Evolutionary conservation across 148 eudicot species (phyloP).

Genomic region (Spergularia bocconei): DNA sequence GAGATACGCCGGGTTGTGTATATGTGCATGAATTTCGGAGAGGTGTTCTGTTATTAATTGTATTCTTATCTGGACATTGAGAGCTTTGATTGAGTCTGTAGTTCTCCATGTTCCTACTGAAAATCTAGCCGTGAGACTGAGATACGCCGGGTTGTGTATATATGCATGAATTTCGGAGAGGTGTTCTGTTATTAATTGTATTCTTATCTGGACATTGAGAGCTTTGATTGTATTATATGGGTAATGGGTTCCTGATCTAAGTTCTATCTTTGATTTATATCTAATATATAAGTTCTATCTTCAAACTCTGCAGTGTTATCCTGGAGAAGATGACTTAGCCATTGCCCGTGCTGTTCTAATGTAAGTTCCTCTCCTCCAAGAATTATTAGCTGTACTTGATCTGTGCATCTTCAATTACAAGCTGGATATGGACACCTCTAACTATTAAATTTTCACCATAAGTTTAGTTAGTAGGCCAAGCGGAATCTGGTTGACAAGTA

Average conservation of each 20-base stretch:
- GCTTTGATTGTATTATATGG: background rate
- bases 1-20: background rate
- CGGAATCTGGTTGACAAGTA: too few species aligned
- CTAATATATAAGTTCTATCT: background rate
- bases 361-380: constrained; percentile 41
- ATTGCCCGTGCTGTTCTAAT: constrained; percentile 79
- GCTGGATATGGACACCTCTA: background rate
- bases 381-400: background rate
- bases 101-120: background rate
- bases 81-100: background rate
- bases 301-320: constrained; percentile 72
- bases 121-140: background rate
- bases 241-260: background rate
- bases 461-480: too few species aligned
- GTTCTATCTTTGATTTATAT: background rate
- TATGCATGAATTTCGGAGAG: too few species aligned
- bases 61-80: background rate
- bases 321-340: constrained; percentile 94
- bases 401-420: background rate
- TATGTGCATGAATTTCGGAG: too few species aligned
- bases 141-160: background rate
- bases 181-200: too few species aligned
- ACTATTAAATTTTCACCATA: too few species aligned
- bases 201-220: background rate
- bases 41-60: too few species aligned